A percentile compares a stretch with the other conserved stretches of the same genome.
These are phyloP conservation scores for Aspergillus cejpii DNA, from an alignment of 2,329 filamentous ascomycete genomes.

Conservation along the genomic window DNA sequence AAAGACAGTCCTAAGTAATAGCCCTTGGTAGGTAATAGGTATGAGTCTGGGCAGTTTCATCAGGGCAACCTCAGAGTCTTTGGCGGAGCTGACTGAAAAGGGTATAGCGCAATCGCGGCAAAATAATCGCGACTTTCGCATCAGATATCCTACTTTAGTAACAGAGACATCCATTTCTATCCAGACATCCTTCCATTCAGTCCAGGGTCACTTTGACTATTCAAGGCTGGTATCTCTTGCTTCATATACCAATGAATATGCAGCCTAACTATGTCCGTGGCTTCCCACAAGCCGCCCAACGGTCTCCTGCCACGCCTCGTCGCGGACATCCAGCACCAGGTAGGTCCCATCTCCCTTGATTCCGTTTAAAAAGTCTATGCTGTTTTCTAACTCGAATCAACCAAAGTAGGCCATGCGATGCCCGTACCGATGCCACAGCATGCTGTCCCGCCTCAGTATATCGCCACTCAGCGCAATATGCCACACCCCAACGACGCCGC, in stretches of 20 bases:
- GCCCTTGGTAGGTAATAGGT: too few relatives aligned
- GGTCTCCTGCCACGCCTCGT: conserved; percentile 40
- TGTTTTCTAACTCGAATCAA: conserved; percentile 13
- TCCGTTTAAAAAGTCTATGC: conserved; percentile 10
- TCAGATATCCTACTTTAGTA: conserved; percentile 11
- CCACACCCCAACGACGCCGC: conserved; percentile 44
- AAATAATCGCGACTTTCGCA: conserved; percentile 31
- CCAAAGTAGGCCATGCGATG: conserved; percentile 26
- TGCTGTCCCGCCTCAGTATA: conserved; percentile 34
- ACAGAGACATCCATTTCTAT: conserved; percentile 10
- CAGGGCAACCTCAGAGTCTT: too few relatives aligned
- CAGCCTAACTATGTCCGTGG: conserved; percentile 40
- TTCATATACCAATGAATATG: conserved; percentile 32
- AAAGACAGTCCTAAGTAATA: too few relatives aligned
- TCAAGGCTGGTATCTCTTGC: not conserved
- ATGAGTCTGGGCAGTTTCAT: too few relatives aligned
- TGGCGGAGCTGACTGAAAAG: conserved; percentile 22
- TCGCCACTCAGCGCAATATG: conserved; percentile 34
- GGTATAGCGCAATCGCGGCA: conserved; percentile 32
- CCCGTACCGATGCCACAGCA: conserved; percentile 35
- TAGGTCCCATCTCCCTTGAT: conserved; percentile 21
- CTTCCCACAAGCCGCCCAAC: conserved; percentile 36
- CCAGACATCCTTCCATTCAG: conserved; percentile 3
- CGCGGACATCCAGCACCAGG: conserved; percentile 35
- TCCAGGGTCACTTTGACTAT: conserved; percentile 8